Evolutionary conservation across 306 rosid genomes (phyloP).

Genomic region (Castanea mollissima): DNA sequence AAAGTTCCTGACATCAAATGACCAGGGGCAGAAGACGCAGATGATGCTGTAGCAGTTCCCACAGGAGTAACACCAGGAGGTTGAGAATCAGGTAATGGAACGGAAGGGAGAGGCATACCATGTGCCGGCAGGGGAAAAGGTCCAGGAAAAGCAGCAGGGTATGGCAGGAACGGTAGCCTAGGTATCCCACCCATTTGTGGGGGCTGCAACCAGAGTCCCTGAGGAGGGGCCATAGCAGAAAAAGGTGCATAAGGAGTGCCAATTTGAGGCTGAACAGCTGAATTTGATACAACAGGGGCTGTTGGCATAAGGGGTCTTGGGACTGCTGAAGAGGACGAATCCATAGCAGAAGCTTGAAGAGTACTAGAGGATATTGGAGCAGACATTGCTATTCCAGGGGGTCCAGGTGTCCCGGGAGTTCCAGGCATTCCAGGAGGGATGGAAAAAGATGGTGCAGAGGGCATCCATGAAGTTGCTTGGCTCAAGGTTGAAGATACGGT

Average conservation of each 20-base stretch:
- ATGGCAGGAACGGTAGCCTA: constrained; percentile 64
- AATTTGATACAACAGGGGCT: constrained; percentile 32
- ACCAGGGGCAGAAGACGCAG: constrained; percentile 31
- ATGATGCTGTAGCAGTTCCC: constrained; percentile 29
- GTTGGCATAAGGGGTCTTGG: constrained; percentile 56
- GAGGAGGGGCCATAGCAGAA: constrained; percentile 62
- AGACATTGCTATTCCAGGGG: constrained; percentile 63
- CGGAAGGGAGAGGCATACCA: constrained; percentile 61
- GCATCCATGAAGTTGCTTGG: constrained; percentile 51
- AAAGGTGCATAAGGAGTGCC: constrained; percentile 54
- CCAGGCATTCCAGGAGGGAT: constrained; percentile 45
- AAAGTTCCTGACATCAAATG: constrained; percentile 44
- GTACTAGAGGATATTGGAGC: constrained; percentile 37
- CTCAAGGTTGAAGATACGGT: constrained; percentile 41
- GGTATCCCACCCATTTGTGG: constrained; percentile 64
- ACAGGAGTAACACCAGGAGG: constrained; percentile 92
- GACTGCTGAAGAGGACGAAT: constrained; percentile 43
- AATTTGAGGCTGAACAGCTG: constrained; percentile 43
- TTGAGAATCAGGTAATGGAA: constrained; percentile 78
- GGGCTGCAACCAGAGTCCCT: constrained; percentile 78
- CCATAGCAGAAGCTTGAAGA: constrained; percentile 31
- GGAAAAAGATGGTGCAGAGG: constrained; percentile 44
- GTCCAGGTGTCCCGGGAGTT: constrained; percentile 60
- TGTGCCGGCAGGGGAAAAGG: constrained; percentile 69
- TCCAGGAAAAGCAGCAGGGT: constrained; percentile 64